phyloP scores from a whole-genome alignment of 257 asterid genomes.

The Ilex asprella region DNA sequence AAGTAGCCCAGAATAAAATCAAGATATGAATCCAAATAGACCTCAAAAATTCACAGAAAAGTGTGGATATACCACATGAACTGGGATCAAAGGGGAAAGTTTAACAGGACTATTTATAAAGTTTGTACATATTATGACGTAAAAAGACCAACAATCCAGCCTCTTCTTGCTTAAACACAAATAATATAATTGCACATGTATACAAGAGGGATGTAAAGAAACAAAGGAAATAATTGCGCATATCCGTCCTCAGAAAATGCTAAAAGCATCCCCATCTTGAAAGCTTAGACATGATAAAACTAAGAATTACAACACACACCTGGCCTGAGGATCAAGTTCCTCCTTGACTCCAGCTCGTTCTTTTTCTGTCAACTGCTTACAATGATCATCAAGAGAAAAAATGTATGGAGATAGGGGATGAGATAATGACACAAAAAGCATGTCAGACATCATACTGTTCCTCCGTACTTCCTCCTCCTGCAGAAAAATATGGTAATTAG shows the following conservation, averaged over 20 bases:
- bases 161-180: no score
- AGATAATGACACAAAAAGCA: constrained; percentile 80
- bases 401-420: constrained; percentile 90
- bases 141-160: no score
- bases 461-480: constrained; percentile 94
- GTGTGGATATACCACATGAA: no score
- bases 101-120: no score
- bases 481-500: constrained; percentile 9
- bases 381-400: constrained; percentile 80
- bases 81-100: no score
- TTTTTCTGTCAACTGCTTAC: constrained; percentile 57
- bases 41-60: constrained; percentile 10
- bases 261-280: no score
- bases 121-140: no score
- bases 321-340: constrained; percentile 73
- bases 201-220: no score
- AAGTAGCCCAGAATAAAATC: constrained; percentile 29
- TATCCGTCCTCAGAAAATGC: background rate
- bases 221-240: no score
- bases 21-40: constrained; percentile 20
- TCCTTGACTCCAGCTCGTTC: constrained; percentile 58
- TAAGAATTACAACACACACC: constrained; percentile 44
- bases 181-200: no score
- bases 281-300: background rate
- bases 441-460: constrained; percentile 78